A percentile compares a stretch with the other conserved stretches of the same genome.
phyloP scores from a whole-genome alignment of 2,329 filamentous ascomycete genomes.

The Sclerotinia subarctica region DNA sequence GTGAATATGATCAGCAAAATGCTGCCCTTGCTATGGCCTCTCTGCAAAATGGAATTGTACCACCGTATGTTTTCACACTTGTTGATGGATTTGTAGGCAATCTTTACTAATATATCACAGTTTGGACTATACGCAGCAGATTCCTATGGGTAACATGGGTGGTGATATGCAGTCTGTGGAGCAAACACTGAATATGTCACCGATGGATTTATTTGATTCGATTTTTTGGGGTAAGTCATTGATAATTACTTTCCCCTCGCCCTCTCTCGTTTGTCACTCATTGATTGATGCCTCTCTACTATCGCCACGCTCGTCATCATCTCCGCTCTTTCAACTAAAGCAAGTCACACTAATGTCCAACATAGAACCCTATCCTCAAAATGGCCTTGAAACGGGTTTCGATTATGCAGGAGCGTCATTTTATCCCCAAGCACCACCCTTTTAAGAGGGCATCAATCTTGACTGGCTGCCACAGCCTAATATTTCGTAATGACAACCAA shows the following conservation, averaged over 20 bases:
- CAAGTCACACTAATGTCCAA: neutral
- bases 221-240: slow-evolving; percentile 61
- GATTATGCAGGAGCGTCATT: slow-evolving; percentile 15
- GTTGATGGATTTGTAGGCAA: neutral
- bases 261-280: neutral
- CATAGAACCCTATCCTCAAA: slow-evolving; percentile 17
- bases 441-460: neutral
- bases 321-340: too few species aligned
- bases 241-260: neutral
- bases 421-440: slow-evolving; percentile 15
- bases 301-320: too few species aligned
- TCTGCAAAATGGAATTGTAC: slow-evolving; percentile 54
- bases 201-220: slow-evolving; percentile 65
- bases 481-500: neutral
- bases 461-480: neutral
- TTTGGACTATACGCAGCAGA: slow-evolving; percentile 42
- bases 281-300: neutral
- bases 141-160: slow-evolving; percentile 33
- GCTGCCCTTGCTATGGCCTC: slow-evolving; percentile 64
- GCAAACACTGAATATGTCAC: slow-evolving; percentile 58
- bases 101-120: slow-evolving; percentile 25
- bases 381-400: slow-evolving; percentile 17
- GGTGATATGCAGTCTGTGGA: slow-evolving; percentile 49
- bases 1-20: slow-evolving; percentile 46
- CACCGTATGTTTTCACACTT: slow-evolving; percentile 31